Conservation (phyloP, 352 stramenopile species). For the Globisporangium radiosum region DNA sequence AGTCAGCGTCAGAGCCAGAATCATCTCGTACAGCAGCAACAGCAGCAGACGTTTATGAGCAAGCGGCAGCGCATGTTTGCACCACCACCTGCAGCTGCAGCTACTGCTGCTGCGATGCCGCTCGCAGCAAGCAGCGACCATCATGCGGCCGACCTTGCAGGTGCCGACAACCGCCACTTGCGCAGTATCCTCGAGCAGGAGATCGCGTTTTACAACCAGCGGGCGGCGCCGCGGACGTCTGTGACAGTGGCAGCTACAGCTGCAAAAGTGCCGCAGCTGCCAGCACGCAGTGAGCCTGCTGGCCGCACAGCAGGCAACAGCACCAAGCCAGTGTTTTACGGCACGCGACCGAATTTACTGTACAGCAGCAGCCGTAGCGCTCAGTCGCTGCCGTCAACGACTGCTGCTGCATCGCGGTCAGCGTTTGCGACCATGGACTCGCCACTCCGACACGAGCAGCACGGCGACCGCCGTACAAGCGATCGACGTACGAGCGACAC, state of each 20-base stretch:
- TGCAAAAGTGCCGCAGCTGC: not conserved
- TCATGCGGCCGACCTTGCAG: conserved; percentile 1
- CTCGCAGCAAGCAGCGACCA: not conserved
- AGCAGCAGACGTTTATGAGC: not conserved
- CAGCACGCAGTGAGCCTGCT: not conserved
- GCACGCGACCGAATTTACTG: not conserved
- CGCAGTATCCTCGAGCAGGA: conserved; percentile 14
- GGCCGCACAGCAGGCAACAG: not conserved
- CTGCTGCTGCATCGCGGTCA: not conserved
- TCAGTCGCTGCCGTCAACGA: not conserved
- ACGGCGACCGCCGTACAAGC: too few species aligned
- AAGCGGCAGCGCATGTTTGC: conserved; percentile 16
- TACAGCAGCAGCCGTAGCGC: not conserved
- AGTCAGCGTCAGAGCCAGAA: not conserved
- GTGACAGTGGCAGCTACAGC: not conserved
- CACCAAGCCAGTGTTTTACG: not conserved
- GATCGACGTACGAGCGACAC: not conserved
- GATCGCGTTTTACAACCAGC: conserved; percentile 15
- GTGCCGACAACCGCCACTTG: conserved; percentile 9
- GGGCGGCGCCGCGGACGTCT: not conserved
- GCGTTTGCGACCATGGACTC: not conserved
- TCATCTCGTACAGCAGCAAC: too few species aligned
- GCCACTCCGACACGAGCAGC: not conserved
- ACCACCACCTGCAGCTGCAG: not conserved
- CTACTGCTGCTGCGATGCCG: not conserved